Evolutionary conservation across 2,329 filamentous ascomycete species (phyloP), one percentile per base, ranked within the genome.

Genomic region (Ilyonectria robusta): DNA sequence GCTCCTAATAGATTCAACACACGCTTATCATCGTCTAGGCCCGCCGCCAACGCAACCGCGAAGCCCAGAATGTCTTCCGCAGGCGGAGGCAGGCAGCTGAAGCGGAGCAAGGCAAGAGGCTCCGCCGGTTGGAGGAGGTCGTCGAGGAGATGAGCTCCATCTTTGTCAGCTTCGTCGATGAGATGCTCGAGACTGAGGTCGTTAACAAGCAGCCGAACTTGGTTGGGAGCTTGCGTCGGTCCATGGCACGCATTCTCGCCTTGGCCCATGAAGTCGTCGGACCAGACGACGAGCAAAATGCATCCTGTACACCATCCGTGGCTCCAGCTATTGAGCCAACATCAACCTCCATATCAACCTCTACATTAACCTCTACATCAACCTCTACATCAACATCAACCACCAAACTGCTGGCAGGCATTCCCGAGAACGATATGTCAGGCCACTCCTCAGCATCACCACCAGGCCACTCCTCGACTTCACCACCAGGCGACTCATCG

Each of bases 141-240:
- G 68, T 77, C 6, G 76, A 77, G 57, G 75, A 77, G 59, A 77
- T 77, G 76, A 75, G 76, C 65, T 72, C 70, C 29, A 59, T 77
- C 37, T 76, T 77, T 56, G 74, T 76, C 68, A 64, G 64, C 1
- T 76, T 77, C 10, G 74, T 76, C 4, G 75, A 77, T 57, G 75
- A 77, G 58, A 67, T 77, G 63, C 73, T 77, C 44, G 72, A 66
- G n/a, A 72, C 68, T n/a, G 71, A 64, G 3, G 60, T 75, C 17
- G 66, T 76, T 11, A 71, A 10, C 37, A 47, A 66, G 9, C 70
- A 77, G 47, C 71, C 72, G 0, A 60, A 31, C 4, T 63, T 77
- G 0, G 71, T 75, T 2, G 61, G 66, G 0, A 72, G 70, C 23
- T n/a, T 77, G 40, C 56, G 71, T 17, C 57, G 59, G 21, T 69